Conservation (phyloP, 2,329 filamentous ascomycete genomes). For the Hypoxylon sp. region DNA sequence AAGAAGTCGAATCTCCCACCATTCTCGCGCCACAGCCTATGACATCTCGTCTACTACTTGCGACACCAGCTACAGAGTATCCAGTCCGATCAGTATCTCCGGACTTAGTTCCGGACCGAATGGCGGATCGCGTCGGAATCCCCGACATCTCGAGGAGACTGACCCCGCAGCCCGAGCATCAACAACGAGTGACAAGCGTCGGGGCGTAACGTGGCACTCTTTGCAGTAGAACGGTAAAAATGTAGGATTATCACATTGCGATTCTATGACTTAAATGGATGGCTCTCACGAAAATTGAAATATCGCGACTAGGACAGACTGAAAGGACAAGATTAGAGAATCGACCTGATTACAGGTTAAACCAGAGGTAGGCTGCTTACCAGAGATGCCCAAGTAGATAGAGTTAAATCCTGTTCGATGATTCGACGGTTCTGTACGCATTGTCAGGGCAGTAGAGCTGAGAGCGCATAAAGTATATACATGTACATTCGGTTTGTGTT, state of each 20-base stretch:
- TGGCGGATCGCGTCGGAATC: constrained; percentile 70
- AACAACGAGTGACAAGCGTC: constrained; percentile 50
- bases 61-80: constrained; percentile 69
- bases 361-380: constrained; percentile 19
- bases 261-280: constrained; percentile 16
- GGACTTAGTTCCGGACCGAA: constrained; percentile 73
- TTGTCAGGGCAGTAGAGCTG: constrained; percentile 1
- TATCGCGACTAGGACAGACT: constrained; percentile 14
- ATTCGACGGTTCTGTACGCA: constrained; percentile 11
- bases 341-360: constrained; percentile 14
- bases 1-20: constrained; percentile 60
- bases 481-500: constrained; percentile 15
- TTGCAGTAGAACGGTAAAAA: constrained; percentile 11
- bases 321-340: constrained; percentile 19
- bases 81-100: constrained; percentile 69
- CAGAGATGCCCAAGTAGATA: constrained; percentile 22
- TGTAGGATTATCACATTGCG: constrained; percentile 13
- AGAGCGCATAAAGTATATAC: constrained; percentile 9
- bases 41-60: constrained; percentile 68
- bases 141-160: constrained; percentile 58
- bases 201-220: constrained; percentile 46
- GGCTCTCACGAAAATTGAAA: constrained; percentile 24
- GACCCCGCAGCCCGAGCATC: constrained; percentile 54
- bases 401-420: constrained; percentile 20
- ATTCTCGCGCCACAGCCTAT: constrained; percentile 69